Conservation (phyloP, 495 filamentous ascomycete species). For the Penicillium desertorum region DNA sequence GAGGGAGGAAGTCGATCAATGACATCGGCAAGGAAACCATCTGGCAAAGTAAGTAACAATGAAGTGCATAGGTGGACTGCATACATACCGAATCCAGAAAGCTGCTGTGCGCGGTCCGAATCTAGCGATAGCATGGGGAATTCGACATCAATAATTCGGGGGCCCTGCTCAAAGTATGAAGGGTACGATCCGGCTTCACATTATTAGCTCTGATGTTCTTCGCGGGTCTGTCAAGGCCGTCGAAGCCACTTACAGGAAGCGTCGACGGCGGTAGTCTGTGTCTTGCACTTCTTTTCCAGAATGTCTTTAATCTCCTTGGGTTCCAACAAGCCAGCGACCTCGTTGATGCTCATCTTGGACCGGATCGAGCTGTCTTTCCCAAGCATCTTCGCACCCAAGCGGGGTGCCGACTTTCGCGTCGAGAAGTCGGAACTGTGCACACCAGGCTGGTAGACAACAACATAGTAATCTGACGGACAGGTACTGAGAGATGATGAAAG, state of each 20-base stretch:
- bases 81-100: conserved; percentile 50
- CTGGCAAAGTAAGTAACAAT: conserved; percentile 32
- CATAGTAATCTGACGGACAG: conserved; percentile 77
- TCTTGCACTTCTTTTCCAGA: conserved; percentile 54
- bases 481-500: conserved; percentile 46
- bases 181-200: conserved; percentile 46
- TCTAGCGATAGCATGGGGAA: conserved; percentile 50
- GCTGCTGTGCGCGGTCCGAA: conserved; percentile 39
- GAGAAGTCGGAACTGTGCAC: conserved; percentile 65
- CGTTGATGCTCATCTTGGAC: conserved; percentile 54
- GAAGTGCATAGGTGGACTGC: neutral
- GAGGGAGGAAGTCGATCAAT: conserved; percentile 53
- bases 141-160: conserved; percentile 51
- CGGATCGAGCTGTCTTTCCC: conserved; percentile 50
- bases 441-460: conserved; percentile 78
- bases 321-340: conserved; percentile 62
- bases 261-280: conserved; percentile 54
- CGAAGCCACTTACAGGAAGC: conserved; percentile 57
- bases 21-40: conserved; percentile 59
- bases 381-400: conserved; percentile 56
- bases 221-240: neutral
- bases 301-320: conserved; percentile 52
- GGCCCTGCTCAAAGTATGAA: conserved; percentile 44
- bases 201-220: conserved; percentile 19
- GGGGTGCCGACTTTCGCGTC: conserved; percentile 54